Base-by-base conservation (phyloP, 331 rosid species). In the Malus hybrid region DNA sequence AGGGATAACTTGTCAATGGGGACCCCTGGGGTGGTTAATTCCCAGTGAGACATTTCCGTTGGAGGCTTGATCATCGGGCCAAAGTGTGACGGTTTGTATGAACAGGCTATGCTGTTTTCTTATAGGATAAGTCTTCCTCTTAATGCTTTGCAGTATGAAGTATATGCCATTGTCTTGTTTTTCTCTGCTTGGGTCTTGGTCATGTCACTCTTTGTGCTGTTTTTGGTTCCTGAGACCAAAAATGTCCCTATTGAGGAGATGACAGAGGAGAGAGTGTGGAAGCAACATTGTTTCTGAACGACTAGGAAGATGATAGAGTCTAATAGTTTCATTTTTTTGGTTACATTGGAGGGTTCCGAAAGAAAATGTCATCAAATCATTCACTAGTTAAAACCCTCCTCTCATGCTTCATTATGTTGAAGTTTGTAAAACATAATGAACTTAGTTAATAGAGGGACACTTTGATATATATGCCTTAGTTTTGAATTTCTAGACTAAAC, bases 21-120 rank as follows among this genome's bases (percentile, higher is more conserved):
- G 97, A 2, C 93, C 93, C 5, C 83, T 91, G 0, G 90, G 95
- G 0, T 89, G 95, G 97, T 76, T 89, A 2, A 83, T 89, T 65
- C 97, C 97, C 0, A 87, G 95, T 44, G 97, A 91, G 78, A 91
- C 87, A 1, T 91, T 89, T 62, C 89, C 91, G 0, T n/a, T 91
- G 0, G 95, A 89, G 82, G 79, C 88, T 0, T 82, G 89, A 10
- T 89, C 95, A 0, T 84, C 86, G 0, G 95, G 95, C 0, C 91
- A 86, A 44, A 87, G 93, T 75, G 74, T 87, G 4, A 80, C 88
- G 0, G 93, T 87, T 18, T 87, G 85, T 29, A 10, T 77, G 1
- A 91, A 91, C 85, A 75, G 87, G 85, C 52, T 66, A 9, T 66
- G 48, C 52, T 19, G 10, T 33, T 80, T 80, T 66, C 22, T 80